Evolutionary conservation across 495 filamentous ascomycete genomes (phyloP), one percentile per base, ranked within the genome.

Genomic region (Apiosordaria backusii): DNA sequence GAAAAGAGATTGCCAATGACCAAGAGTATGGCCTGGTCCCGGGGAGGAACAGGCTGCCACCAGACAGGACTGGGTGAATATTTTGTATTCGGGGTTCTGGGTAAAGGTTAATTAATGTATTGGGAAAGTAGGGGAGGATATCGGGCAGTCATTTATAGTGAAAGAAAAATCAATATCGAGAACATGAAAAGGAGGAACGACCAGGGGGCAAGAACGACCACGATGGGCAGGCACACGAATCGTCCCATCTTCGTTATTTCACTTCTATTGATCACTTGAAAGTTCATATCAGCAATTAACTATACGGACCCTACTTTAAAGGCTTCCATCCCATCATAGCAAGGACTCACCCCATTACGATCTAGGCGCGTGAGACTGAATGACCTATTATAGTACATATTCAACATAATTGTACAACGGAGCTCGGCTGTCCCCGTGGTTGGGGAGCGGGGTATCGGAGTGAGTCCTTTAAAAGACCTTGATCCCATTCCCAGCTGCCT

Each of bases 401-500:
- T 45, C 35, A 45, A 18, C 13, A 18, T 45, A 45, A 45, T 18
- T 62, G 62, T 50, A 62, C 61, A 64, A 58, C 60, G 45, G 57
- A 62, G 60, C 40, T 26, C 50, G 60, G 63, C 22, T n/a, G n/a
- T n/a, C n/a, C 50, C 52, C 10, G 54, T 53, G 61, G 61, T 23
- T 57, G 40, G 35, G 35, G 35, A 21, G 9, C 35, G 40, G 13
- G 21, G 62, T 57, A 25, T 23, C 55, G 45, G 23, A 55, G 52
- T 7, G 19, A 5, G 52, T 19, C 50, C 19, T 40, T 76, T 60
- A 81, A 59, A 82, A 80, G 45, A 81, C 64, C 71, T 81, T 81
- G 55, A 75, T 71, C 22, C 80, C 81, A 60, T 77, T 79, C 13
- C 91, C 92, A 62, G 92, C 88, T n/a, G 94, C 95, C 75, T 90